phyloP scores from a whole-genome alignment of 2,329 filamentous ascomycete genomes.

The Penicillium sp. region DNA sequence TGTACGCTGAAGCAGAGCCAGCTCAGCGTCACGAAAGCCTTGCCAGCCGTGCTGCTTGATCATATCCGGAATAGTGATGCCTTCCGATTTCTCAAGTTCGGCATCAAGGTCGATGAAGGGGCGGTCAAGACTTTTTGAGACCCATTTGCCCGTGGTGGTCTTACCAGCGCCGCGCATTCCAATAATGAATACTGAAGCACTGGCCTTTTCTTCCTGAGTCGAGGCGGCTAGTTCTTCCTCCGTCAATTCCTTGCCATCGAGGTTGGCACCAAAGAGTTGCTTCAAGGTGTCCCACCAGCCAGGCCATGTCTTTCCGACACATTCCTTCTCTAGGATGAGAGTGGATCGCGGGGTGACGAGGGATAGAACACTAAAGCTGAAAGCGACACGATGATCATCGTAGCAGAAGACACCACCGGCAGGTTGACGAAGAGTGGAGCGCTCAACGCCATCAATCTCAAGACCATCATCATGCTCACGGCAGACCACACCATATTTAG shows the following conservation, averaged over 20 bases:
- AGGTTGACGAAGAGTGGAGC: constrained; percentile 54
- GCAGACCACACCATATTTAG: constrained; percentile 86
- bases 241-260: constrained; percentile 69
- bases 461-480: constrained; percentile 94
- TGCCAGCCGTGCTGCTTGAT: constrained; percentile 80
- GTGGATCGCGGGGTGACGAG: constrained; percentile 68
- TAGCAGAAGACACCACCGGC: constrained; percentile 80
- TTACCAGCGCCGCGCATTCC: constrained; percentile 98
- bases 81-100: constrained; percentile 72
- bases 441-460: constrained; percentile 57
- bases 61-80: constrained; percentile 79
- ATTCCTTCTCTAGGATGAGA: constrained; percentile 83
- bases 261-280: constrained; percentile 68
- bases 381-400: constrained; percentile 94
- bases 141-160: constrained; percentile 87
- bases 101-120: constrained; percentile 83
- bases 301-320: constrained; percentile 96
- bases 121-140: constrained; percentile 69
- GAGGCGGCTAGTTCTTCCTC: constrained; percentile 39
- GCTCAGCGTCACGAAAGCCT: constrained; percentile 76
- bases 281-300: constrained; percentile 95
- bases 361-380: constrained; percentile 93
- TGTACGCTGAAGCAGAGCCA: constrained; percentile 68
- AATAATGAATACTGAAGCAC: constrained; percentile 82
- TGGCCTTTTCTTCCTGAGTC: constrained; percentile 40